Evolutionary conservation across 306 rosid species (phyloP).

Genomic region (Corylus avellana): DNA sequence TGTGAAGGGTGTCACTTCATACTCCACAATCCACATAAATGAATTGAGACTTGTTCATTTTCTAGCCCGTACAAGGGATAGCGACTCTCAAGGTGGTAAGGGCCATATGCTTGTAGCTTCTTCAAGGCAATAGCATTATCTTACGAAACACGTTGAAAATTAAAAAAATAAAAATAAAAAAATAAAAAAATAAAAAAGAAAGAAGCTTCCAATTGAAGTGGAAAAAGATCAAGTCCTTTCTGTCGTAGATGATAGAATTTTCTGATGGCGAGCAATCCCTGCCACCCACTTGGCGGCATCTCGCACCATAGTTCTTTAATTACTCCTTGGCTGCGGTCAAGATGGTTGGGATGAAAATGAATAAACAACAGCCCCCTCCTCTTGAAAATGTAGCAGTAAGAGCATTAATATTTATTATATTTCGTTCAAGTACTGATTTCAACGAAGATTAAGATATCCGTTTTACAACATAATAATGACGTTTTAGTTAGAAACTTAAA

Average conservation of each 20-base stretch:
- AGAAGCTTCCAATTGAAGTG: neutral
- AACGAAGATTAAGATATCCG: neutral
- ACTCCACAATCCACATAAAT: slow-evolving; percentile 12
- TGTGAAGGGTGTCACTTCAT: slow-evolving; percentile 32
- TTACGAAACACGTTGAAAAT: neutral
- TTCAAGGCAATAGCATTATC: slow-evolving; percentile 40
- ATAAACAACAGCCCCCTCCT: neutral
- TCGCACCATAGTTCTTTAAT: no score
- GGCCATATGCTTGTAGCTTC: slow-evolving; percentile 38
- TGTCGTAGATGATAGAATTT: neutral
- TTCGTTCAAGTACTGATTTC: neutral
- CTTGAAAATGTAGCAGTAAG: no score
- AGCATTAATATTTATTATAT: no score
- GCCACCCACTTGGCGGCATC: neutral
- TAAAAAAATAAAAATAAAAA: neutral
- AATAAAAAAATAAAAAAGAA: neutral
- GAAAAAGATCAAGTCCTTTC: neutral
- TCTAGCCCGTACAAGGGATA: slow-evolving; percentile 42
- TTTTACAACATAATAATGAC: neutral
- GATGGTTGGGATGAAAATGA: neutral
- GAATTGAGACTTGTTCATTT: slow-evolving; percentile 22
- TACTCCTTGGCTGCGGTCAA: neutral
- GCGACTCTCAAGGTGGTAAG: slow-evolving; percentile 29
- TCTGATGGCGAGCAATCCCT: neutral
- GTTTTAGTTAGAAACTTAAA: neutral